Evolutionary conservation across 805 yeast genomes (phyloP).

Genomic region (Myxozyma sirexii): DNA sequence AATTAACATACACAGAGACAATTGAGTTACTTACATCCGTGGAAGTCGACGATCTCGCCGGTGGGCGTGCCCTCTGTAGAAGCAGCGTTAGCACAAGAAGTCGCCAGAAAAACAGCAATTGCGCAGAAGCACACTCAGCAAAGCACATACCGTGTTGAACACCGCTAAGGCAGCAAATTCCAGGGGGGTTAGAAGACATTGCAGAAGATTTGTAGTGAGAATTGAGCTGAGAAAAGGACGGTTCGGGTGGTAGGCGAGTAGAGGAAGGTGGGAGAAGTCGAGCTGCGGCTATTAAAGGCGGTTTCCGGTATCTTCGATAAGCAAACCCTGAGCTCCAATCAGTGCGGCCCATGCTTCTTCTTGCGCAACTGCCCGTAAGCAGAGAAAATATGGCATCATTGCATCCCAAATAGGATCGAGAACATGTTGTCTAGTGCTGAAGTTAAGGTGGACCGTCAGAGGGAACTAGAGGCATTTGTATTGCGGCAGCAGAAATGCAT

Average conservation of each 20-base stretch:
- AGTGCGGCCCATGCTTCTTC: not conserved
- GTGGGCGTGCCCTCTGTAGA: slow-evolving; percentile 27
- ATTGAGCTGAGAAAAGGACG: not conserved
- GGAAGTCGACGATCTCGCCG: slow-evolving; percentile 33
- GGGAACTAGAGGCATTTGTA: no score
- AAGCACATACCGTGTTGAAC: slow-evolving; percentile 29
- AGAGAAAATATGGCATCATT: no score
- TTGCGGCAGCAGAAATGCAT: no score
- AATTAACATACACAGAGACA: not conserved
- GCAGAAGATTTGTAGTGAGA: not conserved
- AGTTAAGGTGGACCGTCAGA: no score
- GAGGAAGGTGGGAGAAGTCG: not conserved
- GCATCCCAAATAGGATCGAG: no score
- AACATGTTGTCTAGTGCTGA: no score
- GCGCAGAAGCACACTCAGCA: not conserved
- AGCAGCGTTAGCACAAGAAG: not conserved
- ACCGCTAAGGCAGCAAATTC: slow-evolving; percentile 34
- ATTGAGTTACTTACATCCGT: slow-evolving; percentile 29
- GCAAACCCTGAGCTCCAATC: not conserved
- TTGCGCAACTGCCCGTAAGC: not conserved
- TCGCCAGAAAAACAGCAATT: not conserved
- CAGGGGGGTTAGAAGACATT: slow-evolving; percentile 34
- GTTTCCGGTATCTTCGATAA: slow-evolving; percentile 1
- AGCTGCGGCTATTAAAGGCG: not conserved
- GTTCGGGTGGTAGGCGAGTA: not conserved